Conservation (phyloP, 1,139 yeast genomes). For the Hyphopichia fennica region DNA sequence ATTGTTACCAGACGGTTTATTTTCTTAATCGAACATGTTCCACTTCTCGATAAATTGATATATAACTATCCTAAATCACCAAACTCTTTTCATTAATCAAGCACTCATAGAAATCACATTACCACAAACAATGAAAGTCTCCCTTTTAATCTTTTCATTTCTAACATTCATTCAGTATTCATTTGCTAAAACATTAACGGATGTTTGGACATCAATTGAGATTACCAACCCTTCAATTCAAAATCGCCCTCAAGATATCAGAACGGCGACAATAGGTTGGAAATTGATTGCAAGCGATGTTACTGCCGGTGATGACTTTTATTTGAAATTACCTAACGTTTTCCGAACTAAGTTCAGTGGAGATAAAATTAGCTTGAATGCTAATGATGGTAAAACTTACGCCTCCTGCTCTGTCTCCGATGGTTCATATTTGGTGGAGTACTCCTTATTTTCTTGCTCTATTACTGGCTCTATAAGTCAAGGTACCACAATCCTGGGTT, state of each 20-base stretch:
- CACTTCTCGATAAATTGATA: too few relatives aligned
- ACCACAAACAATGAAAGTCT: background rate
- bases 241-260: conserved; percentile 16
- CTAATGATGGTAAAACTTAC: conserved; percentile 7
- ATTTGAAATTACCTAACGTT: conserved; percentile 16
- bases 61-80: too few relatives aligned
- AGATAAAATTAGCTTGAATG: conserved; percentile 8
- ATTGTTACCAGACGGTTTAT: too few relatives aligned
- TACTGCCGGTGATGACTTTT: conserved; percentile 12
- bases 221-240: conserved; percentile 6
- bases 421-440: conserved; percentile 11
- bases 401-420: conserved; percentile 13
- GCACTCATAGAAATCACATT: background rate
- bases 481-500: conserved; percentile 9
- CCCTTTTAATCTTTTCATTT: background rate
- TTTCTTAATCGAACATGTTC: too few relatives aligned
- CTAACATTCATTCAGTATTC: background rate
- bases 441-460: conserved; percentile 12
- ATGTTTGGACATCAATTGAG: conserved; percentile 10
- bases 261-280: conserved; percentile 18
- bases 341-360: conserved; percentile 16
- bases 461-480: too few relatives aligned
- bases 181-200: conserved; percentile 2
- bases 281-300: conserved; percentile 9
- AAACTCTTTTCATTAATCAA: background rate